Conservation (phyloP, 495 filamentous ascomycete species). For the Aspergillus olivimuriae region DNA sequence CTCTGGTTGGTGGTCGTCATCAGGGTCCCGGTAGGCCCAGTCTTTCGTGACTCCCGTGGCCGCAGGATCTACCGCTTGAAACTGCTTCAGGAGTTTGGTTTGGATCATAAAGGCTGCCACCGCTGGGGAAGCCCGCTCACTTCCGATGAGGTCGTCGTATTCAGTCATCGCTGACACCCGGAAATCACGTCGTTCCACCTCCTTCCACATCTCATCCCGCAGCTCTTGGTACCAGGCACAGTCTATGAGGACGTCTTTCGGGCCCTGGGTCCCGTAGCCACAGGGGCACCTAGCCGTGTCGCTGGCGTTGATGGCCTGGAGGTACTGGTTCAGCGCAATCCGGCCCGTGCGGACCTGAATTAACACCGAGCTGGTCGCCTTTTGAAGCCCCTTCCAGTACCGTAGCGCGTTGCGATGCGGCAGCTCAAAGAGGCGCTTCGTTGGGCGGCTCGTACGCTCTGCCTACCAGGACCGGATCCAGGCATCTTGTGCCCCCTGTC, state of each 20-base stretch:
- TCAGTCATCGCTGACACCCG: constrained; percentile 16
- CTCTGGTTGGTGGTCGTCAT: not conserved
- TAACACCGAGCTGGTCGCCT: constrained; percentile 22
- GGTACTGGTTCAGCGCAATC: constrained; percentile 25
- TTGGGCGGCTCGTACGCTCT: constrained; percentile 1
- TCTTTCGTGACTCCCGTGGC: not conserved
- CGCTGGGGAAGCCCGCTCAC: constrained; percentile 19
- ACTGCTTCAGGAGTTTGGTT: constrained; percentile 23
- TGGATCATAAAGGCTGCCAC: constrained; percentile 23
- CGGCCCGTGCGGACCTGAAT: constrained; percentile 27
- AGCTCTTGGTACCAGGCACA: constrained; percentile 5
- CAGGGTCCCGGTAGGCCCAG: not conserved
- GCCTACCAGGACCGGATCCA: constrained; percentile 3
- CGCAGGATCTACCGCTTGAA: constrained; percentile 5
- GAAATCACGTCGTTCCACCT: constrained; percentile 21
- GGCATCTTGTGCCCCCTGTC: not conserved
- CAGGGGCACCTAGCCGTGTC: constrained; percentile 22
- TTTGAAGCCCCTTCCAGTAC: constrained; percentile 2
- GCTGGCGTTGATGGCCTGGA: constrained; percentile 21
- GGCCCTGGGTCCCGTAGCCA: constrained; percentile 17
- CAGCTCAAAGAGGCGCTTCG: not conserved
- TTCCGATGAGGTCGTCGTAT: constrained; percentile 16
- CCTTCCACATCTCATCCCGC: constrained; percentile 1
- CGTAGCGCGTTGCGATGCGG: not conserved
- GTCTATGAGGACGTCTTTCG: constrained; percentile 25